Evolutionary conservation across 2,329 filamentous ascomycete species (phyloP), one percentile per base, ranked within the genome.

Genomic region (Xylariales sp.): DNA sequence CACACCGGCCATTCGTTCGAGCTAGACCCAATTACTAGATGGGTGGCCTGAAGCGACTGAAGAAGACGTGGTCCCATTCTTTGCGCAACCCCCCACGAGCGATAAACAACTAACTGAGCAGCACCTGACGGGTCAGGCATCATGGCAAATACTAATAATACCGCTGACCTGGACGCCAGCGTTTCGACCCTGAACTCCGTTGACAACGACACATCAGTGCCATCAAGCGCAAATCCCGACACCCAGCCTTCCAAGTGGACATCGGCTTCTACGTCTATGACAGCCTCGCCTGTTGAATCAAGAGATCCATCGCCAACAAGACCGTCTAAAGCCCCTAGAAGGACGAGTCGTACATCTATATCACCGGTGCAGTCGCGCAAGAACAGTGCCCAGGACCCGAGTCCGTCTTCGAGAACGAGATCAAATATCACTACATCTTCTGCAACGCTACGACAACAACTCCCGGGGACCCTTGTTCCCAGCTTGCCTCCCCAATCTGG

Each of bases 381-480:
- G 78, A 89, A 87, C 77, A 92, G 89, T 77, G 77, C 82, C 62
- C 85, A 89, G 69, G 90, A 93, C 64, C 81, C 85, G 67, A 92
- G 89, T 73, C 89, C 90, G 23, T 83, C 90, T 18, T 83, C 85
- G 63, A 86, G 90, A 61, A 78, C 81, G 55, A 78, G 80, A 72
- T 81, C 83, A 65, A 86, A 82, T 64, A 83, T 86, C 63, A 86
- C 89, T 43, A 89, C 89, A 58, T 85, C 89, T 32, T 85, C 89
- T 30, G 83, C 90, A 23, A 69, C 70, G 83, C 90, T 65, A 87
- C 91, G 78, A 87, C 89, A 67, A 87, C 89, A 66, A 36, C 83
- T 95, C 56, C 91, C 92, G 16, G 86, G 91, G 45, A 83, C 89
- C 43, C 89, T 84, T 71, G 91, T 89, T 56, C 91, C 93, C 7